phyloP scores from a whole-genome alignment of 2,329 filamentous ascomycete genomes.

The Cadophora luteo-olivacea region DNA sequence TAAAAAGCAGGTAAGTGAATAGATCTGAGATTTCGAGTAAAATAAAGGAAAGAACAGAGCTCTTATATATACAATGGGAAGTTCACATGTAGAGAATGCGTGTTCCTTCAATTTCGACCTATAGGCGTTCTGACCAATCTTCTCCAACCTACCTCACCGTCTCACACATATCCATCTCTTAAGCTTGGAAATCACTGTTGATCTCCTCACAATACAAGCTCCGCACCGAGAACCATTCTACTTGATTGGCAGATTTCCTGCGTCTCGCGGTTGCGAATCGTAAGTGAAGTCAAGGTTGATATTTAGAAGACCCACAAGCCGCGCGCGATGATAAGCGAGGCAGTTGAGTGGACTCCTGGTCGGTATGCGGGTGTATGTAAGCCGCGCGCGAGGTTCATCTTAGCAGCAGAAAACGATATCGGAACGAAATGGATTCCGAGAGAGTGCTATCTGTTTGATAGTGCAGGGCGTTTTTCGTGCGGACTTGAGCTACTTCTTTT shows the following conservation, averaged over 20 bases:
- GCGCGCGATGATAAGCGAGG: neutral
- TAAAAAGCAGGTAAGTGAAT: too few species aligned
- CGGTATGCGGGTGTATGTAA: neutral
- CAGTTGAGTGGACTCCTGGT: neutral
- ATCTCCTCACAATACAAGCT: neutral
- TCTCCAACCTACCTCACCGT: too few species aligned
- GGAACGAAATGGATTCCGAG: neutral
- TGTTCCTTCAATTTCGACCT: too few species aligned
- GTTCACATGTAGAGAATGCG: too few species aligned
- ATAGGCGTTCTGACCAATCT: neutral
- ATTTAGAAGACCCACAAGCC: neutral
- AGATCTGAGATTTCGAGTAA: too few species aligned
- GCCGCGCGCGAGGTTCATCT: neutral
- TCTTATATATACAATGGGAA: too few species aligned
- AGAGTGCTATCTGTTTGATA: neutral
- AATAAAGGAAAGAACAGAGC: too few species aligned
- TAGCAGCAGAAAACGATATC: neutral
- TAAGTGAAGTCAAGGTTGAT: neutral
- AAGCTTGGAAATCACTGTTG: neutral
- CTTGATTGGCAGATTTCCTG: neutral
- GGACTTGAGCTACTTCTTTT: neutral
- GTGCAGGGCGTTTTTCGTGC: neutral
- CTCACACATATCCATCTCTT: too few species aligned
- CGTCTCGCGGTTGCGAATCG: neutral
- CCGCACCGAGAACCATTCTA: neutral